Conservation (phyloP, 257 asterid species). For the Lavandula angustifolia region DNA sequence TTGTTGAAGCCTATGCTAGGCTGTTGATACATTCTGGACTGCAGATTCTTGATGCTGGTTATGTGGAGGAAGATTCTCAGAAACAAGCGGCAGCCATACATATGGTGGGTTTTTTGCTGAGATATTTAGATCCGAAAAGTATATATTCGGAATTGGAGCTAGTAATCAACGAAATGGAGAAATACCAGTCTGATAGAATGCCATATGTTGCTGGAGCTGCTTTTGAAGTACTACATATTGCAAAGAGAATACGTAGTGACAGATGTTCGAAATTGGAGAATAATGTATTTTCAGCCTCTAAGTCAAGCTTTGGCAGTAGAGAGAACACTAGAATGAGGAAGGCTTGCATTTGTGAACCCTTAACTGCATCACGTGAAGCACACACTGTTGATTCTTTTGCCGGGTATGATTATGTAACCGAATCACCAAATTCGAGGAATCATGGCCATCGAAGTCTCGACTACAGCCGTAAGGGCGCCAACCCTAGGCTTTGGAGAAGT, state of each 20-base stretch:
- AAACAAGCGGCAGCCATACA: constrained; percentile 80
- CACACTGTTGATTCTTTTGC: constrained; percentile 64
- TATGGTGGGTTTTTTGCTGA: constrained; percentile 81
- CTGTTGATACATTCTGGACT: constrained; percentile 66
- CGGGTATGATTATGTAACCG: constrained; percentile 48
- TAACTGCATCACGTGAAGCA: constrained; percentile 78
- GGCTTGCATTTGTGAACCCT: constrained; percentile 30
- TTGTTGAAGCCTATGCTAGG: constrained; percentile 90
- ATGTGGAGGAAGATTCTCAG: constrained; percentile 66
- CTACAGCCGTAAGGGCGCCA: constrained; percentile 59
- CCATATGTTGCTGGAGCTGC: constrained; percentile 89
- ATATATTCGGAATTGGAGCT: constrained; percentile 62
- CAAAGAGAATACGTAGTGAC: constrained; percentile 50
- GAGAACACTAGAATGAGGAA: constrained; percentile 44
- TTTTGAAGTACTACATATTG: constrained; percentile 77
- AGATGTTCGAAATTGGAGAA: no score
- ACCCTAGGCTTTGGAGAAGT: constrained; percentile 73
- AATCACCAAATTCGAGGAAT: constrained; percentile 67
- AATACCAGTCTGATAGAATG: constrained; percentile 75
- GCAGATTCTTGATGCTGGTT: constrained; percentile 56
- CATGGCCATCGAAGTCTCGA: constrained; percentile 39
- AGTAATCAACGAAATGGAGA: constrained; percentile 80
- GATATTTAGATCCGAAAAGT: constrained; percentile 78
- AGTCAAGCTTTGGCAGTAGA: constrained; percentile 31
- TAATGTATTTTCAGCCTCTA: no score